A percentile compares a stretch with the other conserved stretches of the same genome.
These are phyloP conservation scores for Myrica gale DNA, from an alignment of 306 rosid genomes.

Conservation along the genomic window DNA sequence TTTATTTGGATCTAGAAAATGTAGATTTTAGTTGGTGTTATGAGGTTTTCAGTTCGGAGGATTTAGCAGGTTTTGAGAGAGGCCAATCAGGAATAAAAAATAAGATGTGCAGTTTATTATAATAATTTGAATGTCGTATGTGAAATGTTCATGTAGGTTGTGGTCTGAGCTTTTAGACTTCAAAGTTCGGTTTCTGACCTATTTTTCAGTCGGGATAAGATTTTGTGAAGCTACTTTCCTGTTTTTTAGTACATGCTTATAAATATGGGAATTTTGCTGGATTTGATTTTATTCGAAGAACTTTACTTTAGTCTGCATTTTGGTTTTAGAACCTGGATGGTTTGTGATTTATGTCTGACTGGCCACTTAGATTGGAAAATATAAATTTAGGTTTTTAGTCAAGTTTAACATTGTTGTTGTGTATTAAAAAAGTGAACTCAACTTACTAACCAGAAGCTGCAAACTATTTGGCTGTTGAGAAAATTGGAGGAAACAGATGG, in stretches of 20 bases:
- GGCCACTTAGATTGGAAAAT: not conserved
- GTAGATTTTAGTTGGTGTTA: no score
- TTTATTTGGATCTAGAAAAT: no score
- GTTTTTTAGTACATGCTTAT: not conserved
- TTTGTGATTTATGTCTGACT: not conserved
- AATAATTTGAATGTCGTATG: not conserved
- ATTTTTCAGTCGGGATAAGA: not conserved
- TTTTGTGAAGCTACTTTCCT: not conserved
- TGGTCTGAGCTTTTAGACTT: not conserved
- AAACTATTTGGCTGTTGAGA: not conserved
- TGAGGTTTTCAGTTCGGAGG: not conserved
- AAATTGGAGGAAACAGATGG: not conserved
- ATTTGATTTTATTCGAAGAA: not conserved
- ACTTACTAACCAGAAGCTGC: not conserved
- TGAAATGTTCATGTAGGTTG: not conserved
- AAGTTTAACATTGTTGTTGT: not conserved
- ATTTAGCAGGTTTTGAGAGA: not conserved
- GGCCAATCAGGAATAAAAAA: conserved; percentile 1
- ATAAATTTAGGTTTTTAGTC: not conserved
- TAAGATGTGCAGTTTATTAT: conserved; percentile 6
- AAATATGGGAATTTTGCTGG: not conserved
- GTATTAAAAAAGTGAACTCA: not conserved
- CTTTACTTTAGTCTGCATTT: not conserved
- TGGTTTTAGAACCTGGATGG: not conserved
- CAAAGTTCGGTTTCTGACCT: not conserved